Conservation (phyloP, 768 basidiomycete genomes). For the Suillus decipiens region DNA sequence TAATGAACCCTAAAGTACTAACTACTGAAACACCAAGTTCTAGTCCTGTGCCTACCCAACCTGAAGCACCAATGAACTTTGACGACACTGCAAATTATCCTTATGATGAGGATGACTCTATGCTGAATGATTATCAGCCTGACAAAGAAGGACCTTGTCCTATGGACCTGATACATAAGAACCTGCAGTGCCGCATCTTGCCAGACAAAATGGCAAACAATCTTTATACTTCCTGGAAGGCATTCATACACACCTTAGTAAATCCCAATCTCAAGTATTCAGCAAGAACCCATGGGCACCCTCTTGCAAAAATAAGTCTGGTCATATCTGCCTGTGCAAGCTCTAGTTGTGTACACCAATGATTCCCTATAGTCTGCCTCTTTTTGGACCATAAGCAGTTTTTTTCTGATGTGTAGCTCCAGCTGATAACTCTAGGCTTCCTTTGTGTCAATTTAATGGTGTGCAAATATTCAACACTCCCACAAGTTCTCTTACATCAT, state of each 20-base stretch:
- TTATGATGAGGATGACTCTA: not conserved
- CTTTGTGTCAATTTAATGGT: slow-evolving; percentile 7
- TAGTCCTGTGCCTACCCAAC: not conserved
- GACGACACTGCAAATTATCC: not conserved
- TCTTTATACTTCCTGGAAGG: not conserved
- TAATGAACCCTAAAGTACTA: not conserved
- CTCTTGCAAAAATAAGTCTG: not conserved
- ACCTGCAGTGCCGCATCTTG: not conserved
- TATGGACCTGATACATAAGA: not conserved
- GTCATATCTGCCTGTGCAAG: slow-evolving; percentile 5
- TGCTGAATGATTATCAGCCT: not conserved
- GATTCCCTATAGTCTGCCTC: not conserved
- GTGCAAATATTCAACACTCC: slow-evolving; percentile 27
- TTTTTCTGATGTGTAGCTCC: not conserved
- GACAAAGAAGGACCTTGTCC: not conserved
- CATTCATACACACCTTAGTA: not conserved
- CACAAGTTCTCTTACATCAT: slow-evolving; percentile 29
- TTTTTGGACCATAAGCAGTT: slow-evolving; percentile 6
- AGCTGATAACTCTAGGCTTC: slow-evolving; percentile 18
- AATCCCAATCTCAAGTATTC: not conserved
- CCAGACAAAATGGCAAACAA: not conserved
- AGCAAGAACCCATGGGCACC: slow-evolving; percentile 3
- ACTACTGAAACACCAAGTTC: not conserved
- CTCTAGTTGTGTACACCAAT: not conserved
- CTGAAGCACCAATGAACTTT: not conserved